These are phyloP conservation scores for Trametes punicea DNA, from an alignment of 768 basidiomycete species.

Conservation along the genomic window DNA sequence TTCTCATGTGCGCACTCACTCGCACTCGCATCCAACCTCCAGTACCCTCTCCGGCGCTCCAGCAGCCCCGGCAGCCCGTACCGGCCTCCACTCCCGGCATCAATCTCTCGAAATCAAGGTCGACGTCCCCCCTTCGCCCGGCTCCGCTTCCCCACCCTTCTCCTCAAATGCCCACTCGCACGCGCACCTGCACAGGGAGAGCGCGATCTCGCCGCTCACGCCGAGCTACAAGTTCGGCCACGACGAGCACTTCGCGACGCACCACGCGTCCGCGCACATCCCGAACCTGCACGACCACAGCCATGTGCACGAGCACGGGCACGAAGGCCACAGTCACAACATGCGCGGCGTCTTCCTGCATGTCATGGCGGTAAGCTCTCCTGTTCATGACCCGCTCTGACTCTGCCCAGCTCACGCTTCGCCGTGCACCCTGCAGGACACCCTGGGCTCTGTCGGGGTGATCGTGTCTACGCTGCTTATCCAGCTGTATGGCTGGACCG, in stretches of 20 bases:
- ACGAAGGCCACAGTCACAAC: constrained; percentile 92
- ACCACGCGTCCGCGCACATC: constrained; percentile 37
- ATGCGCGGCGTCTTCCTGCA: constrained; percentile 99
- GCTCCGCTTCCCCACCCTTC: constrained; percentile 28
- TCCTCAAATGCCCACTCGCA: constrained; percentile 13
- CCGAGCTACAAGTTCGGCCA: constrained; percentile 58
- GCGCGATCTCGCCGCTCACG: constrained; percentile 54
- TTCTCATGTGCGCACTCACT: constrained; percentile 24
- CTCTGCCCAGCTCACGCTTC: neutral
- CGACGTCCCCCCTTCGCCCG: constrained; percentile 20
- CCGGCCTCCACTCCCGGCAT: constrained; percentile 18
- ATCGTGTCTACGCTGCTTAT: constrained; percentile 96
- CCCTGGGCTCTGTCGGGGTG: constrained; percentile 95
- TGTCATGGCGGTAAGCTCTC: constrained; percentile 78
- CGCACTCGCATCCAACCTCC: constrained; percentile 28
- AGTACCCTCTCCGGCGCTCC: constrained; percentile 25
- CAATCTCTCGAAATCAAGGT: constrained; percentile 22
- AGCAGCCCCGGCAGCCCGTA: constrained; percentile 17
- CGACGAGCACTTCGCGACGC: constrained; percentile 48
- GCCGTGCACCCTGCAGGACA: constrained; percentile 53
- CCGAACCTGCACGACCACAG: constrained; percentile 51
- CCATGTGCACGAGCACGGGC: constrained; percentile 44
- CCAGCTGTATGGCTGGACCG: constrained; percentile 96
- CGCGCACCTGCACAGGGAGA: constrained; percentile 19
- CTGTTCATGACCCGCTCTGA: neutral